Evolutionary conservation across 805 yeast species (phyloP).

Genomic region (Candida oleophila): DNA sequence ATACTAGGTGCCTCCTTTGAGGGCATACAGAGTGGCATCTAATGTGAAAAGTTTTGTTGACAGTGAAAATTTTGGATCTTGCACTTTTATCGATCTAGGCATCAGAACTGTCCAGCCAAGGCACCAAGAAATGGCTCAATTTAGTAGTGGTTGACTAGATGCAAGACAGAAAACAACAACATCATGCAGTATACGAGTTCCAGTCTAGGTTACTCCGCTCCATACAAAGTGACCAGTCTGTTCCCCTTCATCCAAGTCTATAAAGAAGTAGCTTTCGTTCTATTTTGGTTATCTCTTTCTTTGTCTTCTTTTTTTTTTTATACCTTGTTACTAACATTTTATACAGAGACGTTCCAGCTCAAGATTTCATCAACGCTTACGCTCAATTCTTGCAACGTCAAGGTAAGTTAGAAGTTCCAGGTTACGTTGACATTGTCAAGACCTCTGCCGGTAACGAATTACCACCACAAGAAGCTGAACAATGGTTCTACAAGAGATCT

Average conservation of each 20-base stretch:
- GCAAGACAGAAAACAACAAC: too few species aligned
- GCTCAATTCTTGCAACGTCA: constrained; percentile 99
- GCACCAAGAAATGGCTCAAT: too few species aligned
- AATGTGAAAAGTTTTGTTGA: too few species aligned
- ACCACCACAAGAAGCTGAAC: constrained; percentile 99
- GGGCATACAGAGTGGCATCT: too few species aligned
- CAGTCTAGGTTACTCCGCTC: too few species aligned
- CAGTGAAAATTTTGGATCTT: too few species aligned
- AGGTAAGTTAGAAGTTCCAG: constrained; percentile 99
- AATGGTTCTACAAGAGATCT: constrained; percentile 99
- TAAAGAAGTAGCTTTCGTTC: not conserved
- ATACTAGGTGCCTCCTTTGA: too few species aligned
- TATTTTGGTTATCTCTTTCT: not conserved
- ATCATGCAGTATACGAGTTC: too few species aligned
- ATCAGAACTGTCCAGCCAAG: too few species aligned
- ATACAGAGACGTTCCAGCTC: constrained; percentile 99
- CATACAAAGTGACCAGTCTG: not conserved
- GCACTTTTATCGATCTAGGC: too few species aligned
- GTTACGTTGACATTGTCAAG: constrained; percentile 99
- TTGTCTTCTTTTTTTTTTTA: constrained; percentile 4
- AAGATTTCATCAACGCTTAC: constrained; percentile 98
- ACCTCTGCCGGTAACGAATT: constrained; percentile 98
- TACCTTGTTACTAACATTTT: constrained; percentile 8
- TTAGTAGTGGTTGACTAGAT: too few species aligned
- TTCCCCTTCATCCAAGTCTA: not conserved